Evolutionary conservation across 768 basidiomycete genomes (phyloP), one percentile per base, ranked within the genome.

Genomic region (Mrakia gelida): DNA sequence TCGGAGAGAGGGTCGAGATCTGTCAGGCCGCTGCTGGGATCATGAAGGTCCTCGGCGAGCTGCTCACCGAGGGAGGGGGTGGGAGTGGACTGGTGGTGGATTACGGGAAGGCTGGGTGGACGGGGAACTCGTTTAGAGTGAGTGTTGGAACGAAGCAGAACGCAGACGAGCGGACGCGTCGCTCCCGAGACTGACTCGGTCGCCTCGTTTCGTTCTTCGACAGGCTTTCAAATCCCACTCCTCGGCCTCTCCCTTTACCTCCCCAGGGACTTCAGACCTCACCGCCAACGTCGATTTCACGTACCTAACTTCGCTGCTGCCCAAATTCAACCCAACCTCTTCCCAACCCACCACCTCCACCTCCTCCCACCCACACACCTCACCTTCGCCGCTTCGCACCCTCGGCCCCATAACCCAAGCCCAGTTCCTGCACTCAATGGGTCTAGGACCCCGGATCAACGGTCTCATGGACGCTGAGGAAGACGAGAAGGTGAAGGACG

Each of bases 261-360:
- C 87, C 15, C 95, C 95, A 0, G 97, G 97, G 26, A 88, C 92
- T 61, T 91, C 92, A 61, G 97, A 99, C 84, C 85, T 98, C 68
- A 99, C 97, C 0, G 91, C 92, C n/a, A 97, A 98, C 82, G 96
- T 99, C 70, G 95, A 99, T 85, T 98, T 98, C 84, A 89, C 90
- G 0, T 93, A 92, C 83, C 87, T 98, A 16, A 38, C 38, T 11
- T 70, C 67, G 21, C 67, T 70, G 3, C 41, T 67, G 88, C 88
- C 82, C 97, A 85, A 90, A 88, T 82, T 94, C 97, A 85, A 90
- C 92, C 75, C 41, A n/a, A 80, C 73, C 61, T 65, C 65, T 30
- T 61, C 67, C 56, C 56, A 28, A 41, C 34, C 26, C 16, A 61
- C 88, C 82, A 94, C 97, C 49, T 52, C 49, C 49, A 21, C 49